phyloP scores from a whole-genome alignment of 2,329 filamentous ascomycete species.

The Alternaria panax region DNA sequence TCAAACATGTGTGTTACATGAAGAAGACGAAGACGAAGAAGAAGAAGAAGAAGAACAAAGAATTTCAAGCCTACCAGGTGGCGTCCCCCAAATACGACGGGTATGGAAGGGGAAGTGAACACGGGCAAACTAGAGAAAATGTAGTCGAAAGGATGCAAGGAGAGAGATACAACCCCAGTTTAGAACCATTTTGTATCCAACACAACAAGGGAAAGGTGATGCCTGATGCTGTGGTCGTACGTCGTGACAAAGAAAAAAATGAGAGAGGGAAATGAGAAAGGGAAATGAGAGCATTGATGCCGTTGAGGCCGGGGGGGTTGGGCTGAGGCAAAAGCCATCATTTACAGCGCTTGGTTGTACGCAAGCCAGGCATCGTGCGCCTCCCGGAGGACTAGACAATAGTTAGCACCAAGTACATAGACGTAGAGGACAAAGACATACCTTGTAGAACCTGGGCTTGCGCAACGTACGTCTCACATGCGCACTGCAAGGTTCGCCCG shows the following conservation, averaged over 20 bases:
- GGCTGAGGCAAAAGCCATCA: neutral
- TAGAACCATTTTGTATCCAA: constrained; percentile 17
- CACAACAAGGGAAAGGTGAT: constrained; percentile 16
- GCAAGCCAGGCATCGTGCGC: constrained; percentile 49
- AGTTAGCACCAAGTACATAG: constrained; percentile 19
- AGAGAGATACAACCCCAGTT: constrained; percentile 8
- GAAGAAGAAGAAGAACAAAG: constrained; percentile 6
- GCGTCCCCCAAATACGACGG: constrained; percentile 13
- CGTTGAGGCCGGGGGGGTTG: neutral
- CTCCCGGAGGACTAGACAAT: constrained; percentile 43
- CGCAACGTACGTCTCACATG: constrained; percentile 50
- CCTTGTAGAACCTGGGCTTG: constrained; percentile 49
- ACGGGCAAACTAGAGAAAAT: neutral
- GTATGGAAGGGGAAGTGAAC: constrained; percentile 22
- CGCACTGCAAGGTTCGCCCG: constrained; percentile 68
- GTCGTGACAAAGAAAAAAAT: constrained; percentile 17
- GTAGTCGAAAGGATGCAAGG: constrained; percentile 9
- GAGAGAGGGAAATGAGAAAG: constrained; percentile 14
- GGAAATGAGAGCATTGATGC: constrained; percentile 12
- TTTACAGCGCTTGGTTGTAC: constrained; percentile 37
- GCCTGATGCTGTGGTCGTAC: constrained; percentile 19
- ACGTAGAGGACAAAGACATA: constrained; percentile 21
- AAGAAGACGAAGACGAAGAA: too few relatives aligned
- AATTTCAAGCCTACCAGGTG: constrained; percentile 17
- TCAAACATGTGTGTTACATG: constrained; percentile 4